Conservation (phyloP, 2,329 filamentous ascomycete genomes). For the Pseudocercospora macadamiae region DNA sequence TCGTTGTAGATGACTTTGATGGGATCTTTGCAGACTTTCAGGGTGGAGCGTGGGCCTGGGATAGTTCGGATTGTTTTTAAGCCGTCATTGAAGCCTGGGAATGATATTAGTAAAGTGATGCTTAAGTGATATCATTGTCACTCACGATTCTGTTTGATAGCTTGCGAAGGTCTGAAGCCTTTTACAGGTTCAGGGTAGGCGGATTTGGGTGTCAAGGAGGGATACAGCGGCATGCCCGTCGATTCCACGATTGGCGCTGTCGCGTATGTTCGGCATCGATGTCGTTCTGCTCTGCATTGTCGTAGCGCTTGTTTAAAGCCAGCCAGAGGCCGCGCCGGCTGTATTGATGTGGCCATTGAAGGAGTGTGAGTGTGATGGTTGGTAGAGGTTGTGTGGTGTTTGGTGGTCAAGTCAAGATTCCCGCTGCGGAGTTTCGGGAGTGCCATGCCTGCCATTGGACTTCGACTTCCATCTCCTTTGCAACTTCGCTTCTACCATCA, state of each 20-base stretch:
- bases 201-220: conserved; percentile 43
- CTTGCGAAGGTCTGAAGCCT: conserved; percentile 37
- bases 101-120: neutral
- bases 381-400: conserved; percentile 1
- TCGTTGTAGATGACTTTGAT: conserved; percentile 66
- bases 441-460: neutral
- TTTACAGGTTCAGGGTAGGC: conserved; percentile 30
- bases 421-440: neutral
- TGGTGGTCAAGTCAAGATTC: neutral
- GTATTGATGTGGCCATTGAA: conserved; percentile 63
- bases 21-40: conserved; percentile 65
- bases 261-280: conserved; percentile 40
- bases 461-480: neutral
- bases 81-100: conserved; percentile 34
- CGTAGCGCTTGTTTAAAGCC: conserved; percentile 69
- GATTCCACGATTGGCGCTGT: conserved; percentile 40
- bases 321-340: conserved; percentile 67
- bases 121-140: neutral
- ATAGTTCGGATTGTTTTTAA: conserved; percentile 38
- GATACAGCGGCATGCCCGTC: conserved; percentile 54
- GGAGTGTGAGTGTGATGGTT: conserved; percentile 11
- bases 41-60: conserved; percentile 59
- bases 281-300: conserved; percentile 51
- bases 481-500: neutral
- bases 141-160: conserved; percentile 40